A percentile compares a stretch with the other conserved stretches of the same genome.
These are phyloP conservation scores for Mortierella sp. DNA, from an alignment of 371 early-diverging fungal genomes.

Conservation along the genomic window DNA sequence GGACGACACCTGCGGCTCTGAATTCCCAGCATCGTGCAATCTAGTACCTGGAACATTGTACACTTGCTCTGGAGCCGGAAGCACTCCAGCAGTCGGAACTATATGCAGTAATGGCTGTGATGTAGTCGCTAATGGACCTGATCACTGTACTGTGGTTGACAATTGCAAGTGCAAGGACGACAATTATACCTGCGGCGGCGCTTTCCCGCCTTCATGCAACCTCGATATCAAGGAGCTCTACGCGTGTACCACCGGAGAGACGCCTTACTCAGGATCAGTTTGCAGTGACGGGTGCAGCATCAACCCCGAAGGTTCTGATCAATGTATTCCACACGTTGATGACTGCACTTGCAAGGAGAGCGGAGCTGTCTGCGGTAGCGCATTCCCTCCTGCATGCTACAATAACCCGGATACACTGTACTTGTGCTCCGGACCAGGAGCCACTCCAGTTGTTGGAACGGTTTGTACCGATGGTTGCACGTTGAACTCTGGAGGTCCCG, in stretches of 20 bases:
- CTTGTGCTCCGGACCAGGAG: too few relatives aligned
- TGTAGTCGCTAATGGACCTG: background rate
- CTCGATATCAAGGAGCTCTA: background rate
- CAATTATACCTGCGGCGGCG: background rate
- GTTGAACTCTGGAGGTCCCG: too few relatives aligned
- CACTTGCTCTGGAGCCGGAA: conserved; percentile 7
- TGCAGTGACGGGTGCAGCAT: too few relatives aligned
- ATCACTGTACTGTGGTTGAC: background rate
- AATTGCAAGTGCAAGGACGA: conserved; percentile 8
- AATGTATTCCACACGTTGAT: background rate
- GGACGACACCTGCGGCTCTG: background rate
- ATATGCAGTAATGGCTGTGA: conserved; percentile 1
- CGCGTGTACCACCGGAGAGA: conserved; percentile 2
- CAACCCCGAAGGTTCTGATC: background rate
- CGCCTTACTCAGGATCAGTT: background rate
- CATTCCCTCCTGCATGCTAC: conserved; percentile 5
- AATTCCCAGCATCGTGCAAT: too few relatives aligned
- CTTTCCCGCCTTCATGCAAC: conserved; percentile 6
- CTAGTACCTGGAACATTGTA: conserved; percentile 1
- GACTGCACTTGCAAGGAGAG: conserved; percentile 8
- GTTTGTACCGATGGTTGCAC: too few relatives aligned
- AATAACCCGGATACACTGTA: too few relatives aligned
- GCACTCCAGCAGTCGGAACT: background rate
- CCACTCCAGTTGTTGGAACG: background rate
- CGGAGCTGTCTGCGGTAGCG: background rate